Percentiles rank a stretch among this genome's conserved stretches.
Evolutionary conservation across 495 filamentous ascomycete genomes (phyloP).

Genomic region (Clohesyomyces aquaticus): DNA sequence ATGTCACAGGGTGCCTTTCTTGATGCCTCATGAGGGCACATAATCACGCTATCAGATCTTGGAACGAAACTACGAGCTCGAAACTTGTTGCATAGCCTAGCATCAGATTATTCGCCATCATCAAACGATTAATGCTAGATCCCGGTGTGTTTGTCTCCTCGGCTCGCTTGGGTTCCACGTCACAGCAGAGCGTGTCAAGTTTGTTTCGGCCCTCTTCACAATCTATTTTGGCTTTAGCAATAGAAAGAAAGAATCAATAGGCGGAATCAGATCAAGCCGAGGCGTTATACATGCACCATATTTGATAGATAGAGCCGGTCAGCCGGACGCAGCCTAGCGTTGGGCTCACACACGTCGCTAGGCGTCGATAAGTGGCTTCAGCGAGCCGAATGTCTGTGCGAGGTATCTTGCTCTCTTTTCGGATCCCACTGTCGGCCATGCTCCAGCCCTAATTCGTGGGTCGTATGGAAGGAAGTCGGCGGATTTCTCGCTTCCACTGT

Average conservation of each 20-base stretch:
- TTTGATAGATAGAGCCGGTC: not conserved
- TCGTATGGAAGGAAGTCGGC: no score
- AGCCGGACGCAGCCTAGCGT: not conserved
- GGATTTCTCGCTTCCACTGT: no score
- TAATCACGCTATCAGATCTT: constrained; percentile 7
- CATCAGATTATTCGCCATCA: not conserved
- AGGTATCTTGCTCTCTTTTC: no score
- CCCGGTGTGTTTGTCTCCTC: not conserved
- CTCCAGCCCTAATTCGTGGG: no score
- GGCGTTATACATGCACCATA: not conserved
- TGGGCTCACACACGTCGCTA: not conserved
- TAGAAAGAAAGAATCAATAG: not conserved
- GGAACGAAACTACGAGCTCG: not conserved
- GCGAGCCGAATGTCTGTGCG: no score
- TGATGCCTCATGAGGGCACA: constrained; percentile 13
- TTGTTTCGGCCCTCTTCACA: not conserved
- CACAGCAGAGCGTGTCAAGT: not conserved
- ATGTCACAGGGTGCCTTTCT: constrained; percentile 11
- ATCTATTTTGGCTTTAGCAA: not conserved
- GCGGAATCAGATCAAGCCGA: not conserved
- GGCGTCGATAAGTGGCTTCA: no score
- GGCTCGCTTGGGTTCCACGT: not conserved
- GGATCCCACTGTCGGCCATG: no score
- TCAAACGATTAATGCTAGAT: not conserved
- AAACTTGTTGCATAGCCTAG: not conserved